Evolutionary conservation across 2,329 filamentous ascomycete species (phyloP).

Genomic region (Bertia moriformis): DNA sequence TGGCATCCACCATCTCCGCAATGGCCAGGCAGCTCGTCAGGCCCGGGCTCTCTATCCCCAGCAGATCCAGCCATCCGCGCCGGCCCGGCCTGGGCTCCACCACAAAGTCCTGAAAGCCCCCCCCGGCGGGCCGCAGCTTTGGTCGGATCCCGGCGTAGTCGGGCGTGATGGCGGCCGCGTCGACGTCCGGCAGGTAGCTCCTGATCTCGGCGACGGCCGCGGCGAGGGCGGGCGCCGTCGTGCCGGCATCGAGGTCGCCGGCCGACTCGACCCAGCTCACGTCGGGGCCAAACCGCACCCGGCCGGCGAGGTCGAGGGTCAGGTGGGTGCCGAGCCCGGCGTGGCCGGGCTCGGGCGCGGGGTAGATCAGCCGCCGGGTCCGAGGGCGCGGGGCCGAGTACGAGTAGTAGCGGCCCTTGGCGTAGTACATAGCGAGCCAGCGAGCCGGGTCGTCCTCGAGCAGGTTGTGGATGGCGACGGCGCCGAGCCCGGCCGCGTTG

Average conservation of each 20-base stretch:
- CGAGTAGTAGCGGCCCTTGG: conserved; percentile 91
- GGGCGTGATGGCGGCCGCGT: conserved; percentile 48
- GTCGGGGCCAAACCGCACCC: conserved; percentile 83
- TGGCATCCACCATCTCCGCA: conserved; percentile 53
- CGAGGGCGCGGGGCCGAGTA: conserved; percentile 52
- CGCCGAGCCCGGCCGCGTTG: conserved; percentile 73
- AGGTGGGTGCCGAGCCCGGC: conserved; percentile 85
- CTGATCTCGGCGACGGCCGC: conserved; percentile 62
- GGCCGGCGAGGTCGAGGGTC: conserved; percentile 73
- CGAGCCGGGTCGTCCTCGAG: conserved; percentile 30
- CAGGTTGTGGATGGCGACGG: conserved; percentile 68
- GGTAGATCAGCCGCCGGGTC: conserved; percentile 69
- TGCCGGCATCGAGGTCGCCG: conserved; percentile 53
- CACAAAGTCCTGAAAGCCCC: conserved; percentile 71
- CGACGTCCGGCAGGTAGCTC: conserved; percentile 63
- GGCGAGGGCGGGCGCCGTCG: conserved; percentile 41
- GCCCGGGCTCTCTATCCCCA: conserved; percentile 88
- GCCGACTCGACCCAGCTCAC: conserved; percentile 78
- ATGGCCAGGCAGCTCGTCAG: conserved; percentile 79
- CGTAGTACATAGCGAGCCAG: conserved; percentile 57
- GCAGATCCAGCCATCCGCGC: conserved; percentile 70
- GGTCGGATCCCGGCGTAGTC: conserved; percentile 90
- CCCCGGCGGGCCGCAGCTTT: conserved; percentile 52
- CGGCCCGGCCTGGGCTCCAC: conserved; percentile 66
- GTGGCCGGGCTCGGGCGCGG: conserved; percentile 66